Conservation (phyloP, 2,329 filamentous ascomycete genomes). For the Diplodia sapinea region DNA sequence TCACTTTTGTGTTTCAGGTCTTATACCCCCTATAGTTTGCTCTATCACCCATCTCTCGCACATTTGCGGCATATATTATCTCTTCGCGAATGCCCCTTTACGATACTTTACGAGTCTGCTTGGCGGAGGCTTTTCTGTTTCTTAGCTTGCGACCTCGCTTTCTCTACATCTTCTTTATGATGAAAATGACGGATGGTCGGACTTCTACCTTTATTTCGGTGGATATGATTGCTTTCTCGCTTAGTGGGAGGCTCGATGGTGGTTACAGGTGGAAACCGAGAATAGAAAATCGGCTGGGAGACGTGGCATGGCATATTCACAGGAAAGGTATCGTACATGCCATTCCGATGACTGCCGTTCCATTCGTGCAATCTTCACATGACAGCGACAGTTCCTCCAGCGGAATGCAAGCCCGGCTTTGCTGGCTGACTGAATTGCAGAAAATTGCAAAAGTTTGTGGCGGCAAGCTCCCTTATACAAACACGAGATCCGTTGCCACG, state of each 20-base stretch:
- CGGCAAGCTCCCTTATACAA: not conserved
- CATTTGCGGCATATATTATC: not conserved
- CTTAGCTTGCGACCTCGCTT: not conserved
- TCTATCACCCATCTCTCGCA: not conserved
- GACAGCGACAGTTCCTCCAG: not conserved
- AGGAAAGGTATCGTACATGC: not conserved
- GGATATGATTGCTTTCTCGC: slow-evolving; percentile 1
- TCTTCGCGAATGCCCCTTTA: not conserved
- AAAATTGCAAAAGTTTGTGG: not conserved
- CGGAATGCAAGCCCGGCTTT: not conserved
- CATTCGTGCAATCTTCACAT: not conserved
- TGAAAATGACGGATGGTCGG: not conserved
- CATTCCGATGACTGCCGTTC: not conserved
- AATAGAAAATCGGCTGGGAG: not conserved
- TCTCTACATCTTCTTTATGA: not conserved
- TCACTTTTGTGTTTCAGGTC: slow-evolving; percentile 5
- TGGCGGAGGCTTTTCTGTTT: not conserved
- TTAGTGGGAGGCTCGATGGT: not conserved
- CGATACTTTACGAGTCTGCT: slow-evolving; percentile 12
- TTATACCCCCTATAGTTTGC: slow-evolving; percentile 28
- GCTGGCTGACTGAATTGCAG: not conserved
- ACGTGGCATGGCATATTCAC: not conserved
- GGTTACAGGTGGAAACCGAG: not conserved
- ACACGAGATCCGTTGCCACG: not conserved
- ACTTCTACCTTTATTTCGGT: not conserved